Conservation (phyloP, 2,329 filamentous ascomycete genomes). For the Trichophyton benhamiae region DNA sequence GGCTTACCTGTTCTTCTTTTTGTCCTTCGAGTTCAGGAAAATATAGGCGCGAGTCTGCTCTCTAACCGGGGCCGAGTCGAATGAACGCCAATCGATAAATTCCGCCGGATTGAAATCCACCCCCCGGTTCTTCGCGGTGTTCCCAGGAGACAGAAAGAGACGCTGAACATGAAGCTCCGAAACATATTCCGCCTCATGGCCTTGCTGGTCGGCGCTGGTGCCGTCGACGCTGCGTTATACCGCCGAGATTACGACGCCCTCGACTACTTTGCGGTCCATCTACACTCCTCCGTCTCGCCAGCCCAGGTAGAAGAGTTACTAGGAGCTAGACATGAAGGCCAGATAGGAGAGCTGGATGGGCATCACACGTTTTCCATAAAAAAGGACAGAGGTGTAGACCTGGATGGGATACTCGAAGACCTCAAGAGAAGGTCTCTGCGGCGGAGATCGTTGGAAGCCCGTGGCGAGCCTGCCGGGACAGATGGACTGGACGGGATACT, state of each 20-base stretch:
- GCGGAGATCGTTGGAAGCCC: conserved; percentile 31
- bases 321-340: conserved; percentile 68
- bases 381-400: conserved; percentile 42
- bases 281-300: conserved; percentile 51
- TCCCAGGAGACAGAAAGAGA: not conserved
- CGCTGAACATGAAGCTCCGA: conserved; percentile 10
- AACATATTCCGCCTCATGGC: conserved; percentile 4
- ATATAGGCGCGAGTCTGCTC: no score
- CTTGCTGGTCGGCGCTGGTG: conserved; percentile 27
- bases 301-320: conserved; percentile 56
- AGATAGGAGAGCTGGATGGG: conserved; percentile 60
- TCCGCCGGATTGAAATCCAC: not conserved
- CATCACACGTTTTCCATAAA: conserved; percentile 78
- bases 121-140: not conserved
- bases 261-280: conserved; percentile 88
- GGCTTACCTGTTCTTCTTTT: no score
- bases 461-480: conserved; percentile 8
- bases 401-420: conserved; percentile 41
- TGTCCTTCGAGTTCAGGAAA: no score
- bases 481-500: conserved; percentile 60
- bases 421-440: conserved; percentile 52
- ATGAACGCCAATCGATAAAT: conserved; percentile 2
- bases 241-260: conserved; percentile 62
- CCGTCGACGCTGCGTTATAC: conserved; percentile 37
- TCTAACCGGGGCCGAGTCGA: not conserved